These are phyloP conservation scores for Neurospora crassa DNA, from an alignment of 2,329 filamentous ascomycete genomes.

Conservation along the genomic window DNA sequence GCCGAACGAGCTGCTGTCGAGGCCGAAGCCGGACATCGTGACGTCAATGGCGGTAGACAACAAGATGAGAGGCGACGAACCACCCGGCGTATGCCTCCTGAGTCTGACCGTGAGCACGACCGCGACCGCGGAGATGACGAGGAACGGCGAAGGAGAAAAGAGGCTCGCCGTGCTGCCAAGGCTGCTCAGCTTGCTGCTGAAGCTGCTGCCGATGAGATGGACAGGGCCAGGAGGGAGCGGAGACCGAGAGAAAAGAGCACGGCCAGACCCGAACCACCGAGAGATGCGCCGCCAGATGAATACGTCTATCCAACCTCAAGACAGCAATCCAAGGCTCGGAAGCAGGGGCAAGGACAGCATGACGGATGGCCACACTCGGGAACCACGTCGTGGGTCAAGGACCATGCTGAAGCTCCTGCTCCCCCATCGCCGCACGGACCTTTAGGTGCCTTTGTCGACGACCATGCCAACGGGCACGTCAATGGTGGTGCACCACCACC, in stretches of 20 bases:
- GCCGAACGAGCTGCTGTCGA: conserved; percentile 37
- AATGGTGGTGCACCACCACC: conserved; percentile 37
- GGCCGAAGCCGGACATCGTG: conserved; percentile 38
- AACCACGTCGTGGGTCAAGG: conserved; percentile 57
- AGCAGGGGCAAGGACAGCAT: conserved; percentile 22
- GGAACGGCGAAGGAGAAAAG: conserved; percentile 43
- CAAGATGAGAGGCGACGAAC: conserved; percentile 38
- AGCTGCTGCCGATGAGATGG: conserved; percentile 5
- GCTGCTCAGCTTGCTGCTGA: conserved; percentile 8
- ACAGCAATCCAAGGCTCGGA: conserved; percentile 20
- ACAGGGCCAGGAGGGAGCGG: not conserved
- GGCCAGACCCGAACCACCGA: conserved; percentile 32
- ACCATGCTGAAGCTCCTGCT: conserved; percentile 51
- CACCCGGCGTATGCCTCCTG: conserved; percentile 30
- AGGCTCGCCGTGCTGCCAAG: conserved; percentile 38
- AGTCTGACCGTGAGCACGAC: conserved; percentile 4
- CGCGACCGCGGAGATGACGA: conserved; percentile 32
- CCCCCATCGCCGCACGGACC: conserved; percentile 33
- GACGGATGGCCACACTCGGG: conserved; percentile 50
- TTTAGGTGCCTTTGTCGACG: conserved; percentile 37
- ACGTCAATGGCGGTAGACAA: conserved; percentile 25
- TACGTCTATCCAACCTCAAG: conserved; percentile 31
- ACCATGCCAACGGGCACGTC: conserved; percentile 14
- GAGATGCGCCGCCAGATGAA: conserved; percentile 32
- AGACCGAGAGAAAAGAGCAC: conserved; percentile 29